Percentiles rank a stretch among this genome's conserved stretches.
Evolutionary conservation across 257 asterid genomes (phyloP).

Genomic region (Solanum chilense): DNA sequence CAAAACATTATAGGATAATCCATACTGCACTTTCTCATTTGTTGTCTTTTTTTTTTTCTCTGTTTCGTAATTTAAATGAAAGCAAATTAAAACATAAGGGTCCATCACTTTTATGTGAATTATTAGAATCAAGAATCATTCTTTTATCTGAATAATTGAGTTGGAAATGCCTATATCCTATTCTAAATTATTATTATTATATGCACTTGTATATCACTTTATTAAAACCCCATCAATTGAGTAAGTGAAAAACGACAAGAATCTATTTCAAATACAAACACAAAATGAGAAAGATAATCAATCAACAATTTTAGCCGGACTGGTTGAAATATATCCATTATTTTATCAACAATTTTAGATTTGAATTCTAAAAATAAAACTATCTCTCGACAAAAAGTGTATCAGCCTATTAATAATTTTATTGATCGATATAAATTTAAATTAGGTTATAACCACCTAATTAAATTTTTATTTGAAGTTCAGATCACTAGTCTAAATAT

Average conservation of each 20-base stretch:
- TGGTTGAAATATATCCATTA: neutral
- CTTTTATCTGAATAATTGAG: neutral
- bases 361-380: neutral
- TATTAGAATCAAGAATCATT: neutral
- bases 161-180: neutral
- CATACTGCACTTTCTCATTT: neutral
- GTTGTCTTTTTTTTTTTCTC: neutral
- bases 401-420: neutral
- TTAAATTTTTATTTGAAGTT: neutral
- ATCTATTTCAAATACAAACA: neutral
- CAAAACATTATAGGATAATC: neutral
- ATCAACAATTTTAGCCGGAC: neutral
- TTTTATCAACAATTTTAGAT: neutral
- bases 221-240: neutral
- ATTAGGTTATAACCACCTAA: neutral
- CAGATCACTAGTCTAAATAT: neutral
- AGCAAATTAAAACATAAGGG: neutral
- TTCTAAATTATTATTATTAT: neutral
- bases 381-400: accelerated
- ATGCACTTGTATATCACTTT: neutral
- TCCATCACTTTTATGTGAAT: neutral
- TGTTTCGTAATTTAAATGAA: neutral
- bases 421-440: neutral
- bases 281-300: neutral
- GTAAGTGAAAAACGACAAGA: neutral